A percentile compares a stretch with the other conserved stretches of the same genome.
These are phyloP conservation scores for Haplosporangium gracile DNA, from an alignment of 192 early-diverging fungal genomes.

Conservation along the genomic window DNA sequence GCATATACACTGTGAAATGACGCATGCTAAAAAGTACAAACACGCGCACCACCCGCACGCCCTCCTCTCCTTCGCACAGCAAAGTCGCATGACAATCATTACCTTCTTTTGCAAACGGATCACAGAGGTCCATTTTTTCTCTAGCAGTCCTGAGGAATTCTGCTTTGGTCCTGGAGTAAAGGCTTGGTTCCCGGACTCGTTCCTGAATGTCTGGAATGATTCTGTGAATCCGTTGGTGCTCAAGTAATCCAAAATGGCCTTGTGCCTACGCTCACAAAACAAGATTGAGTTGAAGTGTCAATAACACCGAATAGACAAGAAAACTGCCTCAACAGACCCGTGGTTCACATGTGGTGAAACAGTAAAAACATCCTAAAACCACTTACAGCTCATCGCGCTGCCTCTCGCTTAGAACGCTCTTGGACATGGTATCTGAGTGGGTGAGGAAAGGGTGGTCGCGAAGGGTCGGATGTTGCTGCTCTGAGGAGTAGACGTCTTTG, in stretches of 20 bases:
- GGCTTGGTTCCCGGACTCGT: conserved; percentile 80
- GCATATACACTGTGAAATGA: background rate
- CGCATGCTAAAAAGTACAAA: background rate
- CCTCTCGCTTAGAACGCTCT: conserved; percentile 74
- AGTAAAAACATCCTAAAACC: background rate
- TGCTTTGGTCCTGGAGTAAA: conserved; percentile 82
- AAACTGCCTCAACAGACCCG: background rate
- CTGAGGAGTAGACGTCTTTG: background rate
- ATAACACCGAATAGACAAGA: background rate
- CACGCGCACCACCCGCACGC: background rate
- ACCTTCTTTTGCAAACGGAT: conserved; percentile 93
- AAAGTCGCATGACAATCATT: conserved; percentile 30
- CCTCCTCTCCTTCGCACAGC: conserved; percentile 9
- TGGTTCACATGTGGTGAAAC: background rate
- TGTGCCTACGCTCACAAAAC: conserved; percentile 61
- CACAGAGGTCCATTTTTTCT: conserved; percentile 97
- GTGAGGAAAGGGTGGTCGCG: background rate
- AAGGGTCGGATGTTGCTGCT: background rate
- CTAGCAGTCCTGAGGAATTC: conserved; percentile 82
- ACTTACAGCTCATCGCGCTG: conserved; percentile 84
- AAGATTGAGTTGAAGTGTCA: background rate
- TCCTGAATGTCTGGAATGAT: conserved; percentile 76
- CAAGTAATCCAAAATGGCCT: conserved; percentile 92
- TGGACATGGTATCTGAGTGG: conserved; percentile 31
- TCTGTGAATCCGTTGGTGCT: conserved; percentile 77